A percentile compares a stretch with the other conserved stretches of the same genome.
Conservation (phyloP, 805 yeast genomes). For the Candida argentea region DNA sequence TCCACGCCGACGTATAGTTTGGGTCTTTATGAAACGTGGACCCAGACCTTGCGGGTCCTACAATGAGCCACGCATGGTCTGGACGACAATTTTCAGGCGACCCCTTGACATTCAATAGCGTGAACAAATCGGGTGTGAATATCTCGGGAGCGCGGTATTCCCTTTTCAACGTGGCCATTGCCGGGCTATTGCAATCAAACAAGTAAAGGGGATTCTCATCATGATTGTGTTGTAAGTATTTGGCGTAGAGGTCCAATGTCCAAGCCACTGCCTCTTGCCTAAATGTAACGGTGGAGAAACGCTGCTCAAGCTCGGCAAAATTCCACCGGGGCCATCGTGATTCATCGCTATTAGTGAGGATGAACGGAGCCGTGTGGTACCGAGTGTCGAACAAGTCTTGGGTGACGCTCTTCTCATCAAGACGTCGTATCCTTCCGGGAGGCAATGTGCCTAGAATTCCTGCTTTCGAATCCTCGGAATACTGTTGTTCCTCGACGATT, state of each 20-base stretch:
- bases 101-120: conserved; percentile 28
- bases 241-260: conserved; percentile 51
- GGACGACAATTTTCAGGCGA: conserved; percentile 48
- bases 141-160: conserved; percentile 46
- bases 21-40: conserved; percentile 93
- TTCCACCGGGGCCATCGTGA: conserved; percentile 62
- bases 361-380: conserved; percentile 56
- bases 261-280: conserved; percentile 83
- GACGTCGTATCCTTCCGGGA: conserved; percentile 41
- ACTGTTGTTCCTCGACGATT: conserved; percentile 34
- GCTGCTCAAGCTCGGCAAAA: conserved; percentile 32
- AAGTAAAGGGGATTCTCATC: conserved; percentile 84
- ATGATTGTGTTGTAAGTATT: conserved; percentile 48
- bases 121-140: conserved; percentile 54
- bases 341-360: conserved; percentile 26
- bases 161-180: conserved; percentile 45
- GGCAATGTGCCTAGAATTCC: conserved; percentile 10
- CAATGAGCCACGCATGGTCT: conserved; percentile 85
- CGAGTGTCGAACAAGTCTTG: conserved; percentile 33
- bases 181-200: conserved; percentile 71
- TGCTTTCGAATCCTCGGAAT: conserved; percentile 14
- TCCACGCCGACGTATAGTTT: conserved; percentile 87
- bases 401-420: conserved; percentile 35
- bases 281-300: conserved; percentile 55
- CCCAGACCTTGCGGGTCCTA: conserved; percentile 76